These are phyloP conservation scores for Falciphora oryzae DNA, from an alignment of 2,329 filamentous ascomycete genomes.

Conservation along the genomic window DNA sequence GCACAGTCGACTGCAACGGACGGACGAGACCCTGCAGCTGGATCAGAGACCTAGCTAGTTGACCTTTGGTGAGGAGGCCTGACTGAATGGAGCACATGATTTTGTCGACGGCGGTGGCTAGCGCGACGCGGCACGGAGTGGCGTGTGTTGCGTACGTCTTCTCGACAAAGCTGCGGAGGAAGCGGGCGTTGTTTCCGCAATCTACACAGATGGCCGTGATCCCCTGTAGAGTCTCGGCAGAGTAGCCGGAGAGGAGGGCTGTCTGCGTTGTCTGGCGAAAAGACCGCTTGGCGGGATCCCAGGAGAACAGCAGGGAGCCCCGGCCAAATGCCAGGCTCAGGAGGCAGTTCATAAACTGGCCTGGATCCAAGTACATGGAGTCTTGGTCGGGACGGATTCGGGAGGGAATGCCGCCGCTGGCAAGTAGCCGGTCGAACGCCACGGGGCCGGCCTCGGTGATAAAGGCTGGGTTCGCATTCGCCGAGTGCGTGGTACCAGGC, in stretches of 20 bases:
- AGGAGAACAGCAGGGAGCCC: constrained; percentile 65
- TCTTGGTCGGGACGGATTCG: constrained; percentile 31
- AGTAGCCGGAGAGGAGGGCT: constrained; percentile 51
- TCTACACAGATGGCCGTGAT: constrained; percentile 41
- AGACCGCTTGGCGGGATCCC: constrained; percentile 42
- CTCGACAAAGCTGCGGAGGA: constrained; percentile 41
- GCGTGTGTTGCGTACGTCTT: constrained; percentile 37
- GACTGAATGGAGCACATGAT: constrained; percentile 44
- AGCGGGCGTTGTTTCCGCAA: constrained; percentile 41
- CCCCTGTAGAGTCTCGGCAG: constrained; percentile 41
- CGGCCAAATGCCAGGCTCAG: constrained; percentile 64
- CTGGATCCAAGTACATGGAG: constrained; percentile 37
- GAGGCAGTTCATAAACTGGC: constrained; percentile 49
- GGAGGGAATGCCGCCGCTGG: constrained; percentile 34
- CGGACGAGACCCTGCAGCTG: constrained; percentile 46
- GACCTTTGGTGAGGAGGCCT: constrained; percentile 38
- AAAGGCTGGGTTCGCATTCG: constrained; percentile 38
- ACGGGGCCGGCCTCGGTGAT: constrained; percentile 63
- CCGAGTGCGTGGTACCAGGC: constrained; percentile 27
- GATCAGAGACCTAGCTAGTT: constrained; percentile 40
- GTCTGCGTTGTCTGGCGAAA: constrained; percentile 45
- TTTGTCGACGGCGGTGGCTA: constrained; percentile 43
- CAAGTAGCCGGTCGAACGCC: constrained; percentile 59
- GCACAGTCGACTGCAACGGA: constrained; percentile 42
- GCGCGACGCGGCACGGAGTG: constrained; percentile 43